Evolutionary conservation across 805 yeast genomes (phyloP), one percentile per base, ranked within the genome.

Genomic region (Saccharomycopsis vini): DNA sequence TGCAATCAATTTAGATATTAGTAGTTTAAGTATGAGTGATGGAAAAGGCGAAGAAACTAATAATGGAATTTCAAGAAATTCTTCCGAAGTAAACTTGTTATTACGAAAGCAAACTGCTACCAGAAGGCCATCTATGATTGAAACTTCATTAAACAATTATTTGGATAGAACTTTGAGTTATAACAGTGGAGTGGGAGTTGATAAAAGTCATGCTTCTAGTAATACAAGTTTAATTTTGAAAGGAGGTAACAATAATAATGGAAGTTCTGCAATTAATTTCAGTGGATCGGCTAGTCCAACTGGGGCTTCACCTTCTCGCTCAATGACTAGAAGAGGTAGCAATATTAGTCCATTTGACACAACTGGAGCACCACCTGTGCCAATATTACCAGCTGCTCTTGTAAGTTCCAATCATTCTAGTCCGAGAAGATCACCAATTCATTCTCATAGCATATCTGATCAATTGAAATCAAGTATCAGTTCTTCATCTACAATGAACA

Each of bases 91-190:
- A 1, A 33, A 38, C 19, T 37, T 36, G 13, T 12, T 44, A 13
- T 31, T 26, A 13, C 34, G n/a, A n/a, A 35, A 29, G 18, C 47
- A 26, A 3, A 19, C 43, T 12, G n/a, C n/a, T n/a, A n/a, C n/a
- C n/a, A 20, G 51, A 16, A 37, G 46, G 22, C 51, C 48, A 15
- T 45, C 49, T 7, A 32, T 45, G 13, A 44, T 48, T 28, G 51
- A 48, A 26, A 41, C 46, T 10, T 48, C 51, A 5, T 35, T 48
- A 20, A 38, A 36, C 23, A 36, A 38, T 26, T 45, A 45, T 22
- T 31, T 48, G 22, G 51, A 45, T 36, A 32, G 33, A 15, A 40
- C 43, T 3, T 7, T 43, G 32, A 23, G 20, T 15, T 10, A 22
- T 26, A 28, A 9, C 32, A 9, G 7, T 21, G n/a, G n/a, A n/a